Conservation (phyloP, 2,329 filamentous ascomycete species). For the Paecilomyces fulvus region DNA sequence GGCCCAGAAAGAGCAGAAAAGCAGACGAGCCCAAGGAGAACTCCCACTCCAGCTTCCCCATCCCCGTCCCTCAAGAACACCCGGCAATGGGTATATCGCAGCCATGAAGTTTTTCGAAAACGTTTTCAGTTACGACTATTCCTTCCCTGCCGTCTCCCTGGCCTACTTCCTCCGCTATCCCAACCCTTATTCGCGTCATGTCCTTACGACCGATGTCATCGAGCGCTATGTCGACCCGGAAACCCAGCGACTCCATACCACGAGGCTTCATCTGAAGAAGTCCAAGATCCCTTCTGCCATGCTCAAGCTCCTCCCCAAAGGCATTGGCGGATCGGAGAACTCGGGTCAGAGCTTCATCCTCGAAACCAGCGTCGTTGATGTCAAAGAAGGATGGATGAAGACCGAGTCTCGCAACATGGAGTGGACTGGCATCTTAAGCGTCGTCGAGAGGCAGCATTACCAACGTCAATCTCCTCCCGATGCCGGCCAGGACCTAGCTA, state of each 20-base stretch:
- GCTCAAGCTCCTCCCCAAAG: conserved; percentile 52
- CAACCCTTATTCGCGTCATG: conserved; percentile 58
- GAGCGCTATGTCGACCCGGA: conserved; percentile 52
- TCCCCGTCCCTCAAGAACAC: not conserved
- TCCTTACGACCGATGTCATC: conserved; percentile 59
- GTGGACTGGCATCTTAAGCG: conserved; percentile 56
- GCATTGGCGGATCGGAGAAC: conserved; percentile 49
- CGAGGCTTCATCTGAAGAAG: conserved; percentile 54
- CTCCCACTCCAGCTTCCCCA: not conserved
- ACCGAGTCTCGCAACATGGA: conserved; percentile 58
- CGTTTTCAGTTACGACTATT: conserved; percentile 55
- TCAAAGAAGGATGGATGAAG: conserved; percentile 57
- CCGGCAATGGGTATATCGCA: conserved; percentile 12
- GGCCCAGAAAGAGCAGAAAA: not conserved
- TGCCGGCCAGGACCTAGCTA: conserved; percentile 13
- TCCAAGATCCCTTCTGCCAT: conserved; percentile 55
- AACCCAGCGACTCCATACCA: conserved; percentile 53
- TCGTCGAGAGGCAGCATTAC: conserved; percentile 54
- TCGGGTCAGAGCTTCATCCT: conserved; percentile 56
- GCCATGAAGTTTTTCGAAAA: conserved; percentile 47
- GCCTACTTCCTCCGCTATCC: conserved; percentile 63
- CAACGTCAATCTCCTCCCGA: conserved; percentile 33
- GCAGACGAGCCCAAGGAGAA: conserved; percentile 5
- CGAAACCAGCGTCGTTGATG: conserved; percentile 54
- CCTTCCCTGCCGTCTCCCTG: conserved; percentile 57